These are phyloP conservation scores for Gyromitra esculenta DNA, from an alignment of 2,329 filamentous ascomycete genomes.

Conservation along the genomic window DNA sequence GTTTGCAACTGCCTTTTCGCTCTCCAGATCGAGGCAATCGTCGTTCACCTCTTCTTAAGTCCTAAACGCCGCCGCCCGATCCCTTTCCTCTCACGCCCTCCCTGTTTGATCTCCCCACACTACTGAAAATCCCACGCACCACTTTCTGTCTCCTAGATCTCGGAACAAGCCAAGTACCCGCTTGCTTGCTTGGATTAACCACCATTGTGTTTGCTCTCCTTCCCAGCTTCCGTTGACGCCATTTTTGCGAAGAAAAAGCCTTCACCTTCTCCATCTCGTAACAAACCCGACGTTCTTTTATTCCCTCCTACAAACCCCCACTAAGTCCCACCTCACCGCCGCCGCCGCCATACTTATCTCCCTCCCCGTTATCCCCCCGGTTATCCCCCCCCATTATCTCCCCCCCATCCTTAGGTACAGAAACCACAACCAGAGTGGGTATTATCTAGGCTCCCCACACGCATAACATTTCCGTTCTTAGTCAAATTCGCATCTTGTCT, in stretches of 20 bases:
- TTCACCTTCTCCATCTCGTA: slow-evolving; percentile 51
- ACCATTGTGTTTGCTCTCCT: slow-evolving; percentile 29
- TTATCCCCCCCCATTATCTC: not conserved
- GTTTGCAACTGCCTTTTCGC: slow-evolving; percentile 45
- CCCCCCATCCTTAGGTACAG: slow-evolving; percentile 20
- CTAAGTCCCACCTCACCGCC: not conserved
- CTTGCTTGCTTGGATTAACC: not conserved
- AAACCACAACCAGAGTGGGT: slow-evolving; percentile 40
- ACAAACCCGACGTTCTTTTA: slow-evolving; percentile 30
- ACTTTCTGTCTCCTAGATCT: slow-evolving; percentile 46
- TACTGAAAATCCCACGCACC: slow-evolving; percentile 39
- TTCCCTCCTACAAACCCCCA: slow-evolving; percentile 15
- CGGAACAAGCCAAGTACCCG: slow-evolving; percentile 37
- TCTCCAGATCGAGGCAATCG: slow-evolving; percentile 35
- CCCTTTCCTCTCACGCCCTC: slow-evolving; percentile 24
- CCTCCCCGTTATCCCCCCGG: not conserved
- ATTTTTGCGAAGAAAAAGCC: slow-evolving; percentile 18
- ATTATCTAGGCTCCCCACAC: slow-evolving; percentile 49
- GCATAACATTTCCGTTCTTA: slow-evolving; percentile 40
- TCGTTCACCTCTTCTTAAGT: slow-evolving; percentile 17
- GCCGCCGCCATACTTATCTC: no score
- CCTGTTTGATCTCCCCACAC: slow-evolving; percentile 47
- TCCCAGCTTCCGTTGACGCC: slow-evolving; percentile 19
- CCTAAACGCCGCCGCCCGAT: slow-evolving; percentile 46
- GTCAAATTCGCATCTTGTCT: slow-evolving; percentile 45